Evolutionary conservation across 2,329 filamentous ascomycete genomes (phyloP), one percentile per base, ranked within the genome.

Genomic region (Stemphylium vesicarium): DNA sequence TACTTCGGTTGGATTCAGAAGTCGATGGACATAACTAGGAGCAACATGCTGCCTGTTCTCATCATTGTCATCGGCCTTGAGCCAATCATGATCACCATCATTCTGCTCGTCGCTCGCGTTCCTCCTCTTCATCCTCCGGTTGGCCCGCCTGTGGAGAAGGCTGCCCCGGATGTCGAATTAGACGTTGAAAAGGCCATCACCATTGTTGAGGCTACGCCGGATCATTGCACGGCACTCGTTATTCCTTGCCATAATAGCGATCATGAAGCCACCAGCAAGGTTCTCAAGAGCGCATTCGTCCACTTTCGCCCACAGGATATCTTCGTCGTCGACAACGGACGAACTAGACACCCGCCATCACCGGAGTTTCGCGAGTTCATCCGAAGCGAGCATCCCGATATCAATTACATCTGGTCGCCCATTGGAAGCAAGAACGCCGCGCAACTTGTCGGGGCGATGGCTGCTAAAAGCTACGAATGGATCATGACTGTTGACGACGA

Each of bases 371-470:
- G 62, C 32, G 48, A 58, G 16, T 64, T 51, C n/a, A 56, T 64
- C 16, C 50, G 38, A 15, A 42, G 49, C 15, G 24, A 54, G 15
- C 56, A 62, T 15, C 36, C 53, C 4, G 54, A 60, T 11, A 62
- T 63, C 32, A 54, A 51, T 32, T 62, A 63, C 20, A 61, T 63
- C n/a, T 64, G 59, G 59, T 61, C 57, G 5, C 59, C 62, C 0
- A 63, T 64, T 36, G 59, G 62, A 11, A 56, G 53, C 26, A 63
- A 63, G 35, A 63, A 64, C 8, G 62, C 62, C 10, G 62, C 62
- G 16, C 59, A 63, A 35, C 51, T 64, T 7, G 59, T 64, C 12
- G 57, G 62, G 13, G 54, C 62, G 2, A 43, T 64, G 18, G 62
- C 62, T 7, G 59, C 57, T 0, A 51, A 50, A 16, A 36, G 59